Base-by-base conservation (phyloP, 148 eudicot species). In the Camellia japonica region DNA sequence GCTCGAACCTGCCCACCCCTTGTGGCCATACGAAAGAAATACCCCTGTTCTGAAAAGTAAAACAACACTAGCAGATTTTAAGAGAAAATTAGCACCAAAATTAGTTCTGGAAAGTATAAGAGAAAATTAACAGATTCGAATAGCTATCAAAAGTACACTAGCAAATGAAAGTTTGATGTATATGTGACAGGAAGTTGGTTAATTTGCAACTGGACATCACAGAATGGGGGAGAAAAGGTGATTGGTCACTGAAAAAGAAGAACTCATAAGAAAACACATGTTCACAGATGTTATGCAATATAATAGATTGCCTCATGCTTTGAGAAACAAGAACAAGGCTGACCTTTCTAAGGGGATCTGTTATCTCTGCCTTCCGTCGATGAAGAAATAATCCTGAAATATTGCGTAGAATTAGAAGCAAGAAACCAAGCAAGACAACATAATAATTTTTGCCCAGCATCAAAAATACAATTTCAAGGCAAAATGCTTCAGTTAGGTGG, bases 371-470 rank as follows among this genome's bases (percentile, higher is more conserved):
- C 92, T 92, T 96, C 56, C 99, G 91, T 49, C 99, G 91, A 83
- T 96, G 99, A 88, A 96, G 94, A 85, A 96, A 96, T 79, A 96
- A 84, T 73, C 99, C 99, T 96, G 94, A 71, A 78, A 75, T 56
- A 78, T 52, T 55, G 78, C 44, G 56, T 6, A 42, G 51, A 46
- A 16, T 70, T 76, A 71, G n/a, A 69, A 82, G 79, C 19, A 47
- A 59, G 20, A 15, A 62, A 51, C 68, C 75, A 70, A 51, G 63
- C 59, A 52, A 3, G 13, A 8, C 7, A 42, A 23, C 38, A 42
- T 63, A 41, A 41, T 43, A 12, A 43, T n/a, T 59, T 46, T 19
- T 49, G 51, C 38, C 55, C 14, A 46, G 41, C 3, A 46, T 18
- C 5, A 54, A 63, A 51, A 41, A 68, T 51, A 23, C 19, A 13